phyloP scores from a whole-genome alignment of 306 rosid genomes.

The Vigna angularis region DNA sequence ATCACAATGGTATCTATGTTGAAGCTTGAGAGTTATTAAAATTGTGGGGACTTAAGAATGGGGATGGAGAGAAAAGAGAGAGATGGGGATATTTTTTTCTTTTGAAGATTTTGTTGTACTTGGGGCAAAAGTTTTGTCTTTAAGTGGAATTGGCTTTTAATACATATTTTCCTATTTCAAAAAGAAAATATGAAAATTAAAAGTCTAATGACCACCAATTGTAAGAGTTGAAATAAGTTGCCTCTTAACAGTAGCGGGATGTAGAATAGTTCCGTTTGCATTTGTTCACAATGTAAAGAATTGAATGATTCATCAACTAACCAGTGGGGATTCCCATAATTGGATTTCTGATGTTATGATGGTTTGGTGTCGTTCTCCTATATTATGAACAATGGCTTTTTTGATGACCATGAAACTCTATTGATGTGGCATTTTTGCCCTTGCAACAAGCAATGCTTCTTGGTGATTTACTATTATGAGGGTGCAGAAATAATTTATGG shows the following conservation, averaged over 20 bases:
- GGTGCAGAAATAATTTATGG: conserved; percentile 74
- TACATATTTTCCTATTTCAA: not conserved
- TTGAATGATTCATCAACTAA: conserved; percentile 19
- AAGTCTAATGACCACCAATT: conserved; percentile 5
- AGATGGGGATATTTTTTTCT: too few species aligned
- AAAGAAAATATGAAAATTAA: conserved; percentile 21
- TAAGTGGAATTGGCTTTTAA: conserved; percentile 3
- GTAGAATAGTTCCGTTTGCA: conserved; percentile 18
- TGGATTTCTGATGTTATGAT: conserved; percentile 23
- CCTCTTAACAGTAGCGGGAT: conserved; percentile 8
- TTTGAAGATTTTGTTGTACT: too few species aligned
- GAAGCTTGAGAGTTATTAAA: too few species aligned
- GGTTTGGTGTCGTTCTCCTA: conserved; percentile 27
- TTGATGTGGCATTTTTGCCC: conserved; percentile 24
- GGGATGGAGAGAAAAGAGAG: too few species aligned
- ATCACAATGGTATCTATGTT: too few species aligned
- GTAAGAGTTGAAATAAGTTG: conserved; percentile 19
- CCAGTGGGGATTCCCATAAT: conserved; percentile 26
- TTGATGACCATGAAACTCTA: conserved; percentile 29
- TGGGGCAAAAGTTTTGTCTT: too few species aligned
- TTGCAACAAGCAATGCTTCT: conserved; percentile 34
- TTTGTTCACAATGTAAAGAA: conserved; percentile 10
- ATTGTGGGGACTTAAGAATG: too few species aligned
- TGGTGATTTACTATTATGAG: conserved; percentile 52
- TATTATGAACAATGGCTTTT: conserved; percentile 27